These are phyloP conservation scores for Phytophthora sojae DNA, from an alignment of 352 stramenopile species.

Conservation along the genomic window DNA sequence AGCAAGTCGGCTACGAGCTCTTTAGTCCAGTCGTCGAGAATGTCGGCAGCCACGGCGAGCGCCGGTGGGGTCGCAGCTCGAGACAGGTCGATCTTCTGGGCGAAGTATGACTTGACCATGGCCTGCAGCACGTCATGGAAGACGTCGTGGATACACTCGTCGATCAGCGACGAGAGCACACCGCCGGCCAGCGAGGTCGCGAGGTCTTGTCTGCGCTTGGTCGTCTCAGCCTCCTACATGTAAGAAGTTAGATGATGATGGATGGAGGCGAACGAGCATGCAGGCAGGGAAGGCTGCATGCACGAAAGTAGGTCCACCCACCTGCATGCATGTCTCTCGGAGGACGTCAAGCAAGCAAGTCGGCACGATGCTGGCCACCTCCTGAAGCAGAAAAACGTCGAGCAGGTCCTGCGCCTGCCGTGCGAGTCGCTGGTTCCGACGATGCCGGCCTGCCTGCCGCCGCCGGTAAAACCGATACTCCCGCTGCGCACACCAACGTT, in stretches of 20 bases:
- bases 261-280: slow-evolving; percentile 12
- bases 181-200: slow-evolving; percentile 16
- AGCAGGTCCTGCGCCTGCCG: slow-evolving; percentile 37
- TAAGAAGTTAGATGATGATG: slow-evolving; percentile 2
- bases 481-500: slow-evolving; percentile 27
- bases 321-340: slow-evolving; percentile 36
- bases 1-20: slow-evolving; percentile 47
- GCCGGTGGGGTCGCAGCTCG: slow-evolving; percentile 28
- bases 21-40: slow-evolving; percentile 45
- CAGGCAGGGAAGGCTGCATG: background rate
- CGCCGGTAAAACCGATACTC: slow-evolving; percentile 56
- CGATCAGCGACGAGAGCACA: slow-evolving; percentile 28
- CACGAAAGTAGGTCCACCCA: slow-evolving; percentile 11
- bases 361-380: slow-evolving; percentile 42
- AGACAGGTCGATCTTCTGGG: slow-evolving; percentile 38
- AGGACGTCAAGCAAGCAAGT: slow-evolving; percentile 52
- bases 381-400: slow-evolving; percentile 40
- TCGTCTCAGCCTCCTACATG: slow-evolving; percentile 25
- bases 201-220: slow-evolving; percentile 32
- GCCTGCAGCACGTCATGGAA: slow-evolving; percentile 45
- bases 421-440: slow-evolving; percentile 27
- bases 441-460: slow-evolving; percentile 27
- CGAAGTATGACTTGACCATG: slow-evolving; percentile 53
- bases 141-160: slow-evolving; percentile 36
- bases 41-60: slow-evolving; percentile 36